These are phyloP conservation scores for Daldinia bambusicola DNA, from an alignment of 495 filamentous ascomycete genomes.

Conservation along the genomic window DNA sequence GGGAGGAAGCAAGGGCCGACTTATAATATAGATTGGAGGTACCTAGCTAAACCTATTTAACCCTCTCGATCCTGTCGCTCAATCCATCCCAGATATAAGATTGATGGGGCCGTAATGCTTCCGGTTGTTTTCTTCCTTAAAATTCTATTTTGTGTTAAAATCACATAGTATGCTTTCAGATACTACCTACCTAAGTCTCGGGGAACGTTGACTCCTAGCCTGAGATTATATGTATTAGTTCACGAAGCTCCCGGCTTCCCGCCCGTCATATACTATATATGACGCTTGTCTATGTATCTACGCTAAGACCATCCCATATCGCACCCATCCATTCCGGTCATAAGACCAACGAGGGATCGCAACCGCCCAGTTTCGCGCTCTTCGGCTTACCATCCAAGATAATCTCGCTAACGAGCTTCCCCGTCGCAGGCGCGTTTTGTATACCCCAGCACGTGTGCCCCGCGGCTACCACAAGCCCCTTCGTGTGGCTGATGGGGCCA, in stretches of 20 bases:
- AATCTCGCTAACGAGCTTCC: slow-evolving; percentile 82
- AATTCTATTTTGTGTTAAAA: no score
- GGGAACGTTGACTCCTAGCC: background rate
- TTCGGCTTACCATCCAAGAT: slow-evolving; percentile 76
- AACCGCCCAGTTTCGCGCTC: slow-evolving; percentile 65
- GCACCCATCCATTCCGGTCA: slow-evolving; percentile 36
- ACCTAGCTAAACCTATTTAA: no score
- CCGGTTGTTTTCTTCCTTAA: no score
- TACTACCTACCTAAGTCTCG: background rate
- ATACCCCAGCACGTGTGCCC: slow-evolving; percentile 95
- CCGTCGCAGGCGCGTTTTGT: slow-evolving; percentile 87
- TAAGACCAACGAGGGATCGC: slow-evolving; percentile 40
- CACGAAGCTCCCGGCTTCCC: background rate
- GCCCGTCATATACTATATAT: background rate
- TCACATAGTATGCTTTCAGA: no score
- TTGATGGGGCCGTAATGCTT: no score
- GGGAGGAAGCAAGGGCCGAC: slow-evolving; percentile 70
- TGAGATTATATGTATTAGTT: background rate
- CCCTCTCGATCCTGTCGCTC: background rate
- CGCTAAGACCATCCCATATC: slow-evolving; percentile 25
- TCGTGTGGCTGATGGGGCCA: slow-evolving; percentile 69
- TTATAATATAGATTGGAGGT: slow-evolving; percentile 51
- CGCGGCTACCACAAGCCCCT: slow-evolving; percentile 78
- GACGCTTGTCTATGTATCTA: slow-evolving; percentile 2
- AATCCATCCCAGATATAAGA: no score